Conservation (phyloP, 192 early-diverging fungal genomes). For the Gonapodya prolifera region DNA sequence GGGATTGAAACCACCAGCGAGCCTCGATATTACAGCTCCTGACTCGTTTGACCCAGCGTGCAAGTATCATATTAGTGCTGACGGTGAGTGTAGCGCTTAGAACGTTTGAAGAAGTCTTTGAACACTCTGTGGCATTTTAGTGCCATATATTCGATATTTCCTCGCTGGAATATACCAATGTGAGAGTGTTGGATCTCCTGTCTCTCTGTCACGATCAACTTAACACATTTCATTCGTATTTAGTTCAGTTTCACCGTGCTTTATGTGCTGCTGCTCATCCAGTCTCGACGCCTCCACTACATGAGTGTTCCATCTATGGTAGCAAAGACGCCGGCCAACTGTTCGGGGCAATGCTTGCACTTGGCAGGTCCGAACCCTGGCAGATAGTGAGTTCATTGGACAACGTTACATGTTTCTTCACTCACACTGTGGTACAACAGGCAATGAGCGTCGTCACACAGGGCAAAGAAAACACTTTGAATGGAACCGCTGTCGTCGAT, state of each 20-base stretch:
- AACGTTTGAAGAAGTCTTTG: too few species aligned
- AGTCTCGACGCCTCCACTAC: slow-evolving; percentile 11
- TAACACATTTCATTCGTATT: background rate
- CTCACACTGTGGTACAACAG: background rate
- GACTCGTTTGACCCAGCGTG: slow-evolving; percentile 17
- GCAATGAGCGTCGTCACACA: background rate
- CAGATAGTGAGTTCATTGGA: slow-evolving; percentile 10
- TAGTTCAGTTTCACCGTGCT: background rate
- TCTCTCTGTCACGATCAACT: background rate
- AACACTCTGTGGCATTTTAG: background rate
- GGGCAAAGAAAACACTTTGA: slow-evolving; percentile 13
- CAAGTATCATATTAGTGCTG: slow-evolving; percentile 10
- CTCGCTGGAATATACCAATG: background rate
- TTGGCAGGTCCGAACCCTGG: slow-evolving; percentile 15
- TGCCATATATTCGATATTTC: background rate
- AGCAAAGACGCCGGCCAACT: slow-evolving; percentile 17
- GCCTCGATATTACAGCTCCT: slow-evolving; percentile 9
- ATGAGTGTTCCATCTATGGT: slow-evolving; percentile 21
- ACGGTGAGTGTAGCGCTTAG: too few species aligned
- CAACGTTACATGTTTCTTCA: background rate
- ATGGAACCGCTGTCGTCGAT: slow-evolving; percentile 14
- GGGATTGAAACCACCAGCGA: slow-evolving; percentile 10
- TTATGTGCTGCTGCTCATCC: background rate
- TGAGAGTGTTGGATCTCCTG: background rate
- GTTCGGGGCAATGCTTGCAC: slow-evolving; percentile 15